These are phyloP conservation scores for Penicillium nucicola DNA, from an alignment of 495 filamentous ascomycete species.

Conservation along the genomic window DNA sequence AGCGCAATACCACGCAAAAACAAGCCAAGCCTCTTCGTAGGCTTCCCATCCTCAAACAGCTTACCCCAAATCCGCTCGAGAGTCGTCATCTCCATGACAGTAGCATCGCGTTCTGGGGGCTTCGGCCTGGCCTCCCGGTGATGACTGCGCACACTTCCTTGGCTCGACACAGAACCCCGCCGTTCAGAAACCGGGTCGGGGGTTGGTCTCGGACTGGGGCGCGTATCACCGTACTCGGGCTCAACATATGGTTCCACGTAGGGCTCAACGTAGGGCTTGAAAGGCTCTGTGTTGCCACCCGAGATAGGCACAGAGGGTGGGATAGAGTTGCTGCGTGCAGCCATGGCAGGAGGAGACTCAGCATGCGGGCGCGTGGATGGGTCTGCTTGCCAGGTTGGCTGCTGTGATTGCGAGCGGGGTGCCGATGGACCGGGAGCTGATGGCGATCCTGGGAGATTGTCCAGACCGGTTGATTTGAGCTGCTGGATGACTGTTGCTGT, in stretches of 20 bases:
- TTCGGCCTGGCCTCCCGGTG: slow-evolving; percentile 38
- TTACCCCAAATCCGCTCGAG: slow-evolving; percentile 73
- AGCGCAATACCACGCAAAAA: slow-evolving; percentile 75
- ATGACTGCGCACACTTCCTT: slow-evolving; percentile 27
- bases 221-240: slow-evolving; percentile 22
- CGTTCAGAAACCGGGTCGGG: slow-evolving; percentile 20
- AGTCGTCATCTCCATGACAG: slow-evolving; percentile 53
- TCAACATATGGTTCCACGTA: slow-evolving; percentile 42
- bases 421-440: slow-evolving; percentile 22
- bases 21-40: slow-evolving; percentile 65
- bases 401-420: slow-evolving; percentile 28
- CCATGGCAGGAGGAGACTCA: slow-evolving; percentile 24
- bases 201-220: slow-evolving; percentile 21
- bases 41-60: slow-evolving; percentile 68
- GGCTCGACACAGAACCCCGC: slow-evolving; percentile 32
- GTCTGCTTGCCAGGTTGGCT: slow-evolving; percentile 30
- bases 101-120: slow-evolving; percentile 40
- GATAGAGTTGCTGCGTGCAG: slow-evolving; percentile 17
- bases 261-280: slow-evolving; percentile 43
- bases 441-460: slow-evolving; percentile 23
- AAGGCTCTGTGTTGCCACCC: slow-evolving; percentile 29
- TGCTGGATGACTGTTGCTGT: slow-evolving; percentile 55
- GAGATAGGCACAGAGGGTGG: slow-evolving; percentile 17
- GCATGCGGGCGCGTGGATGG: slow-evolving; percentile 27
- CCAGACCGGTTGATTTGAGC: slow-evolving; percentile 43